These are phyloP conservation scores for Neodidymelliopsis sp. DNA, from an alignment of 2,329 filamentous ascomycete species.

Conservation along the genomic window DNA sequence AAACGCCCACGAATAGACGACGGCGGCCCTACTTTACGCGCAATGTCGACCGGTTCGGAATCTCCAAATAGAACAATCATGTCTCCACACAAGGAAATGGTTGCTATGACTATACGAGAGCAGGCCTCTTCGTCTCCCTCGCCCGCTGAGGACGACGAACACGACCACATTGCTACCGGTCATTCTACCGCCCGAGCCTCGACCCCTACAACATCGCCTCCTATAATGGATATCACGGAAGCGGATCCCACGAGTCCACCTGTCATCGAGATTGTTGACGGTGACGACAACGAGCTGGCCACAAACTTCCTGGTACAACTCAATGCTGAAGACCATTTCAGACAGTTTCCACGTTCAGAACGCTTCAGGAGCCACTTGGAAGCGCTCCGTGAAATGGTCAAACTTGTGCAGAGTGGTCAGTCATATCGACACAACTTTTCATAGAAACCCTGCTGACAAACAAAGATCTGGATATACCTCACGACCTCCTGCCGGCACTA, in stretches of 20 bases:
- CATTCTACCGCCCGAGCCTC: background rate
- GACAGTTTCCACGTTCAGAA: slow-evolving; percentile 39
- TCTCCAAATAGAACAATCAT: slow-evolving; percentile 22
- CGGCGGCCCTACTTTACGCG: slow-evolving; percentile 41
- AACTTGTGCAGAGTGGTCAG: slow-evolving; percentile 39
- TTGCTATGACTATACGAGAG: slow-evolving; percentile 51
- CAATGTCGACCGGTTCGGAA: slow-evolving; percentile 40
- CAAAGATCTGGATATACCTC: slow-evolving; percentile 9
- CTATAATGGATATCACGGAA: slow-evolving; percentile 26
- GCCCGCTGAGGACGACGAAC: slow-evolving; percentile 23
- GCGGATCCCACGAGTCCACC: slow-evolving; percentile 38
- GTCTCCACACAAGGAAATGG: slow-evolving; percentile 33
- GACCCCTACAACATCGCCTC: slow-evolving; percentile 11
- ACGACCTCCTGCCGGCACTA: slow-evolving; percentile 34
- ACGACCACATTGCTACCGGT: slow-evolving; percentile 13
- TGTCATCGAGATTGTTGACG: slow-evolving; percentile 50
- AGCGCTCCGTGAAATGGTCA: slow-evolving; percentile 19
- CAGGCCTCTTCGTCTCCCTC: slow-evolving; percentile 41
- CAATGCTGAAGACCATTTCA: slow-evolving; percentile 40
- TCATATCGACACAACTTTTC: background rate
- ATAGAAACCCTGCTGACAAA: slow-evolving; percentile 2
- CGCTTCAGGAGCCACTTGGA: background rate
- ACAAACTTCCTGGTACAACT: slow-evolving; percentile 26
- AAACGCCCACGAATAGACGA: slow-evolving; percentile 56
- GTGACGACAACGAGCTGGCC: slow-evolving; percentile 36